Base-by-base conservation (phyloP, 2,329 filamentous ascomycete species). In the Stachybotrys chlorohalonatus region DNA sequence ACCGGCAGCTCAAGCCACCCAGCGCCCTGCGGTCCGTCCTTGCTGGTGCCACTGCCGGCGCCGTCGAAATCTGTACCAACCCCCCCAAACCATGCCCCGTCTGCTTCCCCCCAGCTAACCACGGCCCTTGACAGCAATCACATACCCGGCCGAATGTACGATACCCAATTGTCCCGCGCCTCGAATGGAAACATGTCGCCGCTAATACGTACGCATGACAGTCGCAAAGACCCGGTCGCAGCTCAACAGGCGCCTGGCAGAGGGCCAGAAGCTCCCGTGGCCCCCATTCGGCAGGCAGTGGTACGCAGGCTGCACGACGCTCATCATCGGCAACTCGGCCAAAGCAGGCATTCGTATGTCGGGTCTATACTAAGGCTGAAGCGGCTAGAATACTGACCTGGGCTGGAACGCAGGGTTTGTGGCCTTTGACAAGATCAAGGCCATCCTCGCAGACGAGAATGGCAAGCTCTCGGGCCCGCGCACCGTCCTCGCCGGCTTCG, bases 231-330 rank as follows among this genome's bases (percentile, higher is more conserved):
- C 94, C 53, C 81, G 94, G 63, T 89, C 89, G 54, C 94, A 97
- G 73, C 85, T 99, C 66, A 99, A 99, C 72, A 84, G 87, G 62
- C 84, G 86, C 63, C 78, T 97, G 65, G 79, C 88, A 51, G 85
- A 87, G 54, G 87, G 86, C 50, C 79, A 95, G 77, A 96, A 95
- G 76, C 81, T 96, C 32, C 91, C 93, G 53, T 96, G 90, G 89
- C 94, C 94, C 48, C 89, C 90, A 11, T 97, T 97, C 66, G 94
- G 94, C 51, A 78, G 75, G 63, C 90, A 95, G 71, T 99, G 94
- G 94, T 99, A 99, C 71, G 93, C 94, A 11, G 94, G 94, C 45
- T 99, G 94, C 75, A 97, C 94, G 50, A 97, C 94, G 31, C 75
- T 96, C 68, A 95, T 99, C 56, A 90, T 97, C 62, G 94, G 94